Base-by-base conservation (phyloP, 1,284 basidiomycete genomes). In the Cutaneotrichosporon dermatis region DNA sequence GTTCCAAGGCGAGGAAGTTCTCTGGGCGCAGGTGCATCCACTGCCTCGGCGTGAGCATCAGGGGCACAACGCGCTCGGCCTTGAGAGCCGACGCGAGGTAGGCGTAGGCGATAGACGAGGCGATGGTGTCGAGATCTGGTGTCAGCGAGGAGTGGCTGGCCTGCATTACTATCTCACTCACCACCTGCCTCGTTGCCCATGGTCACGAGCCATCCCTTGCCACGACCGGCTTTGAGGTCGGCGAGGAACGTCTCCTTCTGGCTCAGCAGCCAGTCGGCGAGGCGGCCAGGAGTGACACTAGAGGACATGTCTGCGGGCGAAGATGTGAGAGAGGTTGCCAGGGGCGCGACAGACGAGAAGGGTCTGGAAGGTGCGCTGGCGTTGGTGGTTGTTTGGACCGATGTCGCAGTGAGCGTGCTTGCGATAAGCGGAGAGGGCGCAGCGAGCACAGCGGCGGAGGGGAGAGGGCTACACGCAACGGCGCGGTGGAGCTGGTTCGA, bases 181-280 rank as follows among this genome's bases (percentile, higher is more conserved):
- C 92, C 92, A 71, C 91, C 91, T 9, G 92, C 89, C 76, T 95
- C 92, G 72, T 96, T 95, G 1, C 92, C 92, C 84, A 91, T 89
- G 0, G 86, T 87, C 5, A 94, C 81, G 0, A 84, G 87, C 92
- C 92, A 96, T 46, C 86, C 83, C 8, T 71, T 67, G 10, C 71
- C 82, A 55, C 78, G 79, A 0, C 80, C 82, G 1, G 67, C 67
- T 7, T 74, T 62, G 5, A 85, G 62, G 40, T 82, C 83, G 2
- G 67, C 67, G 53, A 85, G 60, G 66, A 85, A 86, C 4, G 65
- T 66, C n/a, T 74, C 66, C 61, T 82, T 83, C 63, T 78, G 80
- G 35, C 69, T 67, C 52, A 56, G 44, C 41, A 82, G 67, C 64
- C 80, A 83, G 1, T 72, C 70, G 6, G 72, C 77, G 25, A 80